A percentile compares a stretch with the other conserved stretches of the same genome.
These are phyloP conservation scores for Alternaria hordeiaustralica DNA, from an alignment of 2,329 filamentous ascomycete genomes.

Conservation along the genomic window DNA sequence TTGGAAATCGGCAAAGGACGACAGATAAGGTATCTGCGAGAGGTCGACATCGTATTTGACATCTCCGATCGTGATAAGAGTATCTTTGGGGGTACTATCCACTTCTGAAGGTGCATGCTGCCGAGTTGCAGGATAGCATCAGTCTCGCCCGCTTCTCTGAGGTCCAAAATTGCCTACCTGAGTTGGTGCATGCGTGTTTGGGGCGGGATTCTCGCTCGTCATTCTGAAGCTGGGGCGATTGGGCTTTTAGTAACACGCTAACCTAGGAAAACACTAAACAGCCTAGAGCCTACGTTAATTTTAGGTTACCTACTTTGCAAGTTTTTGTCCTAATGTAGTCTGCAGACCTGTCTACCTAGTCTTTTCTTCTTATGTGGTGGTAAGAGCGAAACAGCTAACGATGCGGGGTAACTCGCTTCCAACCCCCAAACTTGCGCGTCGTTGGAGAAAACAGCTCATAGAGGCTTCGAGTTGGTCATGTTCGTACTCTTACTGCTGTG, in stretches of 20 bases:
- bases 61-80: slow-evolving; percentile 12
- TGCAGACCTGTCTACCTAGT: too few species aligned
- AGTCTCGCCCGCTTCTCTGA: neutral
- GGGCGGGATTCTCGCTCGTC: neutral
- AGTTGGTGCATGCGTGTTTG: neutral
- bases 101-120: neutral
- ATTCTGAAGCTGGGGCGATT: neutral
- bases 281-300: too few species aligned
- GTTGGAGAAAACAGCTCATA: neutral
- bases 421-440: neutral
- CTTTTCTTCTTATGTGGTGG: neutral
- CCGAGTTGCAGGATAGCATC: neutral
- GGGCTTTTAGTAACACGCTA: neutral
- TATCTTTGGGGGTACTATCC: neutral
- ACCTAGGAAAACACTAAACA: too few species aligned
- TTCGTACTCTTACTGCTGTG: neutral
- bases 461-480: neutral
- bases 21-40: slow-evolving; percentile 24
- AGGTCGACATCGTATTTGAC: slow-evolving; percentile 10
- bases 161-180: neutral
- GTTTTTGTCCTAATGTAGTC: too few species aligned
- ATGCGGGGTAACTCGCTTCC: neutral
- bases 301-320: too few species aligned
- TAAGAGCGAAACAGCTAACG: neutral
- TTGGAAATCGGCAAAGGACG: slow-evolving; percentile 21